Percentiles rank a stretch among this genome's conserved stretches.
Conservation (phyloP, 2,329 filamentous ascomycete species). For the Aspergillus udagawae region DNA sequence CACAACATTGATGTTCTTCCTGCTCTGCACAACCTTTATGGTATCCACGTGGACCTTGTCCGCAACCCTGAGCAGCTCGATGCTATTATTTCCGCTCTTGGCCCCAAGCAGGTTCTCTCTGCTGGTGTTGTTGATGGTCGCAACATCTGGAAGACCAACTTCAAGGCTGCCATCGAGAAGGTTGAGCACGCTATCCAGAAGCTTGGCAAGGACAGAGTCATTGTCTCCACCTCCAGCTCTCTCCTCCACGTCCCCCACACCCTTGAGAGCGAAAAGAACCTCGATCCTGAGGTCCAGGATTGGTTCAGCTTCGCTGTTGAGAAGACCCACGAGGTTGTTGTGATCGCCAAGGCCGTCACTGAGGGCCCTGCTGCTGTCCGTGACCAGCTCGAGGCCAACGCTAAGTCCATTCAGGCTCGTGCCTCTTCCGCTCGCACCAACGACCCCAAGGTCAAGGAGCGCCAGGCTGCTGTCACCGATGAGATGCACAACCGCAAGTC, state of each 20-base stretch:
- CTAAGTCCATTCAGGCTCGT: constrained; percentile 87
- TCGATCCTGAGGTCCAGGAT: constrained; percentile 85
- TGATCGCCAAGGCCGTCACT: constrained; percentile 95
- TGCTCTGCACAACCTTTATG: constrained; percentile 68
- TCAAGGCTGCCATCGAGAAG: constrained; percentile 87
- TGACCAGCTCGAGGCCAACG: constrained; percentile 91
- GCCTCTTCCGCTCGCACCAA: constrained; percentile 93
- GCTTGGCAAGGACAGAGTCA: constrained; percentile 95
- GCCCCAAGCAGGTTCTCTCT: constrained; percentile 84
- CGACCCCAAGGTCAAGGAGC: constrained; percentile 94
- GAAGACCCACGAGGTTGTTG: constrained; percentile 85
- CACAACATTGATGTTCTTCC: constrained; percentile 95
- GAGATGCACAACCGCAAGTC: constrained; percentile 92
- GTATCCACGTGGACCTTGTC: constrained; percentile 91
- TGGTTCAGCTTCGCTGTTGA: constrained; percentile 98
- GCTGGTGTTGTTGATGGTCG: constrained; percentile 96
- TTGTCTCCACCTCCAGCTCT: constrained; percentile 94
- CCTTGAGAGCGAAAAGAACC: constrained; percentile 96
- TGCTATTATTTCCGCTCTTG: constrained; percentile 75
- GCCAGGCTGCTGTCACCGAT: constrained; percentile 79
- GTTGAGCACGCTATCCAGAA: constrained; percentile 90
- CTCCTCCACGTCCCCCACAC: constrained; percentile 98
- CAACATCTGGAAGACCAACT: constrained; percentile 99
- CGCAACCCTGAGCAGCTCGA: constrained; percentile 97
- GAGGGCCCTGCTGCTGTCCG: constrained; percentile 83